These are phyloP conservation scores for Chalara sp. DNA, from an alignment of 2,329 filamentous ascomycete genomes.

Conservation along the genomic window DNA sequence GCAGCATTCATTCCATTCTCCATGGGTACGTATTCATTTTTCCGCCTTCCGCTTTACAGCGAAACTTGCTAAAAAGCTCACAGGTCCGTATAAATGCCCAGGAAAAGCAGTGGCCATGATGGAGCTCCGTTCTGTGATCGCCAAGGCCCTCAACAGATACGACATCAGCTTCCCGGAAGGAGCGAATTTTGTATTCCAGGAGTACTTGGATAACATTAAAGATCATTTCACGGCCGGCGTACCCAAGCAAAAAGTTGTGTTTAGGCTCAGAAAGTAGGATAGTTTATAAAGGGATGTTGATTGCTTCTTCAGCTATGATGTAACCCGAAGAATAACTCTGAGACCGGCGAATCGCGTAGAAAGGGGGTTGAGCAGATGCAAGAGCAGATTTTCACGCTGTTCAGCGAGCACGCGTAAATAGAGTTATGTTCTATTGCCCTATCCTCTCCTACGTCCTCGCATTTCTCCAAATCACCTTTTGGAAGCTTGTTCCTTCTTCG, in stretches of 20 bases:
- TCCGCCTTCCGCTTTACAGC: background rate
- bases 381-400: no score
- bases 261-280: background rate
- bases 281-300: no score
- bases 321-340: no score
- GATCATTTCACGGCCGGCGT: background rate
- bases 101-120: slow-evolving; percentile 28
- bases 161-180: background rate
- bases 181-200: background rate
- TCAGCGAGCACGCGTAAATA: no score
- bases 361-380: no score
- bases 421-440: no score
- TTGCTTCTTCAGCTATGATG: no score
- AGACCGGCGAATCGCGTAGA: no score
- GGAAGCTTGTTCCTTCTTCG: no score
- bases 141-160: background rate
- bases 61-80: background rate
- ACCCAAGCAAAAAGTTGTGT: background rate
- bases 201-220: background rate
- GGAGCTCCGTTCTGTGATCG: slow-evolving; percentile 23
- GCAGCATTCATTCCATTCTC: slow-evolving; percentile 24
- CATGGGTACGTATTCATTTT: slow-evolving; percentile 7
- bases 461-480: no score
- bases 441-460: no score
- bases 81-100: slow-evolving; percentile 24